Evolutionary conservation across 257 asterid genomes (phyloP).

Genomic region (Asclepias syriaca): DNA sequence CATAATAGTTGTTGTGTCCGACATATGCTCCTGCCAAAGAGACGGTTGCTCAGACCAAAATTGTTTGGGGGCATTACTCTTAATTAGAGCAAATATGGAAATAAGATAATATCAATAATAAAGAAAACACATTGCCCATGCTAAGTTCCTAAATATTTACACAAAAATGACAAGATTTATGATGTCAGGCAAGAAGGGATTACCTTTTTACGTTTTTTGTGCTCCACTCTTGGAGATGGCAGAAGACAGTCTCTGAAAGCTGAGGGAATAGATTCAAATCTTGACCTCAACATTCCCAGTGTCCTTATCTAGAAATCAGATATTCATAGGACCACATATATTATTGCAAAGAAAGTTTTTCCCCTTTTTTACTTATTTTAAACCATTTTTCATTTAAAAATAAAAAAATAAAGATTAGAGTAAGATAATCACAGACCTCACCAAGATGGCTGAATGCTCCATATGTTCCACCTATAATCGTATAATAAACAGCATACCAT

Average conservation of each 20-base stretch:
- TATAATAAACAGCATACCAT: slow-evolving; percentile 92
- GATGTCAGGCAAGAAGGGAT: slow-evolving; percentile 10
- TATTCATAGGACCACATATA: background rate
- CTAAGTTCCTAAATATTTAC: background rate
- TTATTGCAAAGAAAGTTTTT: background rate
- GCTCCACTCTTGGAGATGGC: slow-evolving; percentile 63
- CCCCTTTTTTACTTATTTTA: background rate
- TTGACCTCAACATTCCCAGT: slow-evolving; percentile 93
- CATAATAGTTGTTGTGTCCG: slow-evolving; percentile 72
- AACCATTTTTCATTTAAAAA: background rate
- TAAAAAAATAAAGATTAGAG: background rate
- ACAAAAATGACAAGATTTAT: slow-evolving; percentile 2
- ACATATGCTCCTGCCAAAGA: slow-evolving; percentile 54
- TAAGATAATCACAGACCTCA: slow-evolving; percentile 56
- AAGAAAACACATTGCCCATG: background rate
- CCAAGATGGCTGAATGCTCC: slow-evolving; percentile 99
- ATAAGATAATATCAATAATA: background rate
- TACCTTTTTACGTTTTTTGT: slow-evolving; percentile 45
- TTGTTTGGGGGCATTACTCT: background rate
- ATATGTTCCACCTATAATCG: slow-evolving; percentile 83
- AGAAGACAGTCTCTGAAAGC: slow-evolving; percentile 88
- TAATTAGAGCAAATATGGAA: slow-evolving; percentile 1
- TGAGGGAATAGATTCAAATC: slow-evolving; percentile 83
- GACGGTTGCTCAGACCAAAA: slow-evolving; percentile 3
- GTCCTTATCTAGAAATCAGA: slow-evolving; percentile 72